A percentile compares a stretch with the other conserved stretches of the same genome.
Conservation (phyloP, 495 filamentous ascomycete species). For the Xeromyces bisporus region DNA sequence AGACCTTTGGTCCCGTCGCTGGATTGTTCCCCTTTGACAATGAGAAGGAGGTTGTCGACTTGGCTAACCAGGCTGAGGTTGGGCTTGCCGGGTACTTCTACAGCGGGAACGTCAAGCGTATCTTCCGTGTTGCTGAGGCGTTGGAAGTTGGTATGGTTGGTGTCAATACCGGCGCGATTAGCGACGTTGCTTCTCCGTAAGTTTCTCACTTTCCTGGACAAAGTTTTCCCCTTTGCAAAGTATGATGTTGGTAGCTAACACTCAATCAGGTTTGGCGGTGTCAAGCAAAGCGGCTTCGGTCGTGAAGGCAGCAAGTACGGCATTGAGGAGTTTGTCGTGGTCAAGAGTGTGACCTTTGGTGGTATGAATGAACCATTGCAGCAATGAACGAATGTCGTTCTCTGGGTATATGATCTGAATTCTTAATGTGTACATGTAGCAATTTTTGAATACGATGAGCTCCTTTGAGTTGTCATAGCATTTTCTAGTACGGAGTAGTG, state of each 20-base stretch:
- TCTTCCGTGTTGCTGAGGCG: slow-evolving; percentile 65
- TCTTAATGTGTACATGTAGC: no score
- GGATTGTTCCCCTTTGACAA: slow-evolving; percentile 68
- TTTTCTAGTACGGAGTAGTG: no score
- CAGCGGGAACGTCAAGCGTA: slow-evolving; percentile 52
- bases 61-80: slow-evolving; percentile 62
- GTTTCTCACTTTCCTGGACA: slow-evolving; percentile 10
- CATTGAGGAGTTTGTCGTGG: slow-evolving; percentile 71
- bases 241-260: slow-evolving; percentile 15
- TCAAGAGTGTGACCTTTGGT: slow-evolving; percentile 78
- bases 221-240: no score
- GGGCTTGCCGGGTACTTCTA: slow-evolving; percentile 82
- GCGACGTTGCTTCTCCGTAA: slow-evolving; percentile 57
- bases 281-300: slow-evolving; percentile 87
- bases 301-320: slow-evolving; percentile 85
- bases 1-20: slow-evolving; percentile 80
- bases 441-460: no score
- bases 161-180: slow-evolving; percentile 70
- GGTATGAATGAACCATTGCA: slow-evolving; percentile 35
- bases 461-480: no score
- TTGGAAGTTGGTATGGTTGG: slow-evolving; percentile 83
- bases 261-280: slow-evolving; percentile 55
- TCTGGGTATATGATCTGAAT: background rate
- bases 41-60: slow-evolving; percentile 65
- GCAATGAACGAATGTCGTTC: background rate